phyloP scores from a whole-genome alignment of 163 green algal species.

The Prototheca stagnorum region DNA sequence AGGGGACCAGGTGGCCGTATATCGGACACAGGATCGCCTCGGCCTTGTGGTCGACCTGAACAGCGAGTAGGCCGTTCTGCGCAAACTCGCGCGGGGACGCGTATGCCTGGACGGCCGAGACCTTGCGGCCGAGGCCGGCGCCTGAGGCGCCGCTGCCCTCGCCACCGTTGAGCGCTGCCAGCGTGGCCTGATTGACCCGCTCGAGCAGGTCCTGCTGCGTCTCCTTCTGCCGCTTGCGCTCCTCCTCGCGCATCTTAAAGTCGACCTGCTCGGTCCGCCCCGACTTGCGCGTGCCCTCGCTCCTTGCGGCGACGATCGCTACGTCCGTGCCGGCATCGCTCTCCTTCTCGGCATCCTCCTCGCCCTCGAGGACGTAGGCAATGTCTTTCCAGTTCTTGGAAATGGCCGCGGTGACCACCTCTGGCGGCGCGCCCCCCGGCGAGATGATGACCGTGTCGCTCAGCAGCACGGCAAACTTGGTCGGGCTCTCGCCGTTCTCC shows the following conservation, averaged over 20 bases:
- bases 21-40: slow-evolving; percentile 89
- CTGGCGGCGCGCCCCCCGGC: slow-evolving; percentile 30
- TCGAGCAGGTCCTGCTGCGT: slow-evolving; percentile 70
- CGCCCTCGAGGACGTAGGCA: slow-evolving; percentile 52
- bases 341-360: slow-evolving; percentile 33
- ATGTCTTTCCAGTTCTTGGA: slow-evolving; percentile 66
- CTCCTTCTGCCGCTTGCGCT: slow-evolving; percentile 38
- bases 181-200: slow-evolving; percentile 71
- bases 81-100: slow-evolving; percentile 44
- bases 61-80: slow-evolving; percentile 6
- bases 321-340: slow-evolving; percentile 10
- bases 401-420: slow-evolving; percentile 46
- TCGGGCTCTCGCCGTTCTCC: slow-evolving; percentile 4
- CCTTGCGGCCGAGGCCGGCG: slow-evolving; percentile 13
- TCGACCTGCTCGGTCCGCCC: slow-evolving; percentile 30
- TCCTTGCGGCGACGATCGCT: slow-evolving; percentile 9
- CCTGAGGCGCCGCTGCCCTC: slow-evolving; percentile 2
- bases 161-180: slow-evolving; percentile 46
- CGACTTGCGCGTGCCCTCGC: slow-evolving; percentile 11
- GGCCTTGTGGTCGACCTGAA: slow-evolving; percentile 11
- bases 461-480: slow-evolving; percentile 45
- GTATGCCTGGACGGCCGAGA: slow-evolving; percentile 63
- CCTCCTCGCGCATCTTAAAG: slow-evolving; percentile 23
- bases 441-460: slow-evolving; percentile 82
- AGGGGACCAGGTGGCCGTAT: slow-evolving; percentile 88